Evolutionary conservation across 2,329 filamentous ascomycete genomes (phyloP).

Genomic region (Lachnellula suecica): DNA sequence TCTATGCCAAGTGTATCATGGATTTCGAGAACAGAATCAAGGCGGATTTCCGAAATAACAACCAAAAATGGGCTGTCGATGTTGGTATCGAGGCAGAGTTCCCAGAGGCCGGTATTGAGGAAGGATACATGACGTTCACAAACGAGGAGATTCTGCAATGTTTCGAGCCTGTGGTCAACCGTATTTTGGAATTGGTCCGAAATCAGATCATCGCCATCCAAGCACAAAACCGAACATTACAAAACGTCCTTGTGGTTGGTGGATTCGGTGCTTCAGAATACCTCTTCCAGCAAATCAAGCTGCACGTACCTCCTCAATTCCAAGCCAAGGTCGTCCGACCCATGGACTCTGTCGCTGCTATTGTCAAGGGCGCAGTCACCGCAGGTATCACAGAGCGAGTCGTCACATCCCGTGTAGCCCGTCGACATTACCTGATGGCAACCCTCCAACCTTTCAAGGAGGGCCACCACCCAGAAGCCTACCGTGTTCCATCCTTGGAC

Average conservation of each 20-base stretch:
- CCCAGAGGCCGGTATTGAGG: constrained; percentile 95
- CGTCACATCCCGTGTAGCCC: constrained; percentile 93
- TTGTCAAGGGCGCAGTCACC: constrained; percentile 97
- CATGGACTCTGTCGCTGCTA: constrained; percentile 98
- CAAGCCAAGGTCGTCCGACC: constrained; percentile 97
- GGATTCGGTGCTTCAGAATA: constrained; percentile 98
- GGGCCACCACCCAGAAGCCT: constrained; percentile 96
- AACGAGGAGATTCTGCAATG: constrained; percentile 99
- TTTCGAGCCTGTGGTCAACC: constrained; percentile 97
- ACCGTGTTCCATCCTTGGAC: constrained; percentile 93
- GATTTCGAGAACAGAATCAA: constrained; percentile 99
- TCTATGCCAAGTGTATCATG: constrained; percentile 99
- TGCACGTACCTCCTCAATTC: constrained; percentile 97
- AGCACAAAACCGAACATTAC: constrained; percentile 88
- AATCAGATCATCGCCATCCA: constrained; percentile 99
- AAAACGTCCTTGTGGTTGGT: constrained; percentile 96
- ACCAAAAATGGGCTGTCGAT: constrained; percentile 98
- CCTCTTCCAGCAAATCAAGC: constrained; percentile 98
- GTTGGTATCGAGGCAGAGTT: constrained; percentile 98
- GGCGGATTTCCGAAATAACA: constrained; percentile 98
- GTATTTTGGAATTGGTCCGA: constrained; percentile 90
- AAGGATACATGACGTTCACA: constrained; percentile 99
- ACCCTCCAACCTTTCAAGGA: constrained; percentile 99
- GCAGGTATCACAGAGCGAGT: constrained; percentile 97
- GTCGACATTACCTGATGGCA: constrained; percentile 98